These are phyloP conservation scores for Populus deltoides DNA, from an alignment of 345 rosid species.

Conservation along the genomic window DNA sequence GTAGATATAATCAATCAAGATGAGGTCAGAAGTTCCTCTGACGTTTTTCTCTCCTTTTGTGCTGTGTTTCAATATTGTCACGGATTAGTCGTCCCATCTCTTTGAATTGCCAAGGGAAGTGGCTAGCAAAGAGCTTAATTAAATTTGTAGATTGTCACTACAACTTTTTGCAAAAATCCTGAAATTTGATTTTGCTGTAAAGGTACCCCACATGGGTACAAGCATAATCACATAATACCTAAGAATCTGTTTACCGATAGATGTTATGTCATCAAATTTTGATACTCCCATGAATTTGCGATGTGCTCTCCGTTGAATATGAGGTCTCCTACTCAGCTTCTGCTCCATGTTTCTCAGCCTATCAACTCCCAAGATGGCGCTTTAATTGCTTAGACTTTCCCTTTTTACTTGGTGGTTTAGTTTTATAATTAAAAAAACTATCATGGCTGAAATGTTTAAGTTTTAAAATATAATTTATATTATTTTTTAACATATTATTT, in stretches of 20 bases:
- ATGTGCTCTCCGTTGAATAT: neutral
- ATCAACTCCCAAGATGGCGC: too few relatives aligned
- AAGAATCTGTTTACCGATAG: too few relatives aligned
- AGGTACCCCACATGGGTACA: neutral
- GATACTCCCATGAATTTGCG: neutral
- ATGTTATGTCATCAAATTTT: neutral
- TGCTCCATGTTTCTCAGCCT: neutral
- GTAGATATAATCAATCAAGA: neutral
- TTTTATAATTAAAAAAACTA: too few relatives aligned
- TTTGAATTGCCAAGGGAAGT: neutral
- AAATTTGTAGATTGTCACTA: neutral
- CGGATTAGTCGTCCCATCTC: neutral
- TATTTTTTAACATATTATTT: too few relatives aligned
- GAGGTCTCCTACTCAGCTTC: neutral
- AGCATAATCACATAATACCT: neutral
- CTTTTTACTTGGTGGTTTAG: too few relatives aligned
- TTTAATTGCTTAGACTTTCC: too few relatives aligned
- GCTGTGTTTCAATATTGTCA: neutral
- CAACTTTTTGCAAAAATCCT: neutral
- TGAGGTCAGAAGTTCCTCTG: neutral
- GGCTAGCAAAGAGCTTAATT: neutral
- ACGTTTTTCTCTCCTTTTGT: neutral
- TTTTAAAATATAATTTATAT: too few relatives aligned
- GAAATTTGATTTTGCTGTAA: neutral
- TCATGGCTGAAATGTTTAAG: too few relatives aligned